Evolutionary conservation across 768 basidiomycete species (phyloP).

Genomic region (Kwoniella mangroviensis): DNA sequence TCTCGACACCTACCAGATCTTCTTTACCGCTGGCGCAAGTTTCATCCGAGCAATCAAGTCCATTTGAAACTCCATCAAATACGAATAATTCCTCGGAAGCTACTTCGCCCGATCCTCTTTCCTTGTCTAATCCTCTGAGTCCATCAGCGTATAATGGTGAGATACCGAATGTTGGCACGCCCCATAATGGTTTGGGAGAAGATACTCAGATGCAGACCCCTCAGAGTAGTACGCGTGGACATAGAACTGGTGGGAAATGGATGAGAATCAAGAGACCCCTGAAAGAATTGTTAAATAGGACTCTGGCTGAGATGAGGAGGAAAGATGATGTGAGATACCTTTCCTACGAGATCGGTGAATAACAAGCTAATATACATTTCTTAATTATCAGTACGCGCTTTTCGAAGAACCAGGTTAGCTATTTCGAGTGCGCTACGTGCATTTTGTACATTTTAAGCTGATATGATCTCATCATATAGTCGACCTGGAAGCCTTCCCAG

Average conservation of each 20-base stretch:
- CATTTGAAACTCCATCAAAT: conserved; percentile 5
- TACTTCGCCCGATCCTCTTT: conserved; percentile 26
- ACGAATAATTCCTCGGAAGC: conserved; percentile 6
- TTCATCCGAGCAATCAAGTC: background rate
- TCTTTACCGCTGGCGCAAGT: conserved; percentile 9
- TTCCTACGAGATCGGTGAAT: background rate
- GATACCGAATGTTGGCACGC: background rate
- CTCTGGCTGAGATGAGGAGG: conserved; percentile 49
- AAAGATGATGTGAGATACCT: conserved; percentile 44
- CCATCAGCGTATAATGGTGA: conserved; percentile 17
- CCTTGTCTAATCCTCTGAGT: conserved; percentile 9
- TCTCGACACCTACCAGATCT: conserved; percentile 26
- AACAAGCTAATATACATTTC: background rate
- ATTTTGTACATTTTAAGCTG: background rate
- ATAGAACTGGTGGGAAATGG: conserved; percentile 62
- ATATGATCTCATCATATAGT: conserved; percentile 20
- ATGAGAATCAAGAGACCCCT: conserved; percentile 58
- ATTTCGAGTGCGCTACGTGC: no score
- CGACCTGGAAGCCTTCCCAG: conserved; percentile 44
- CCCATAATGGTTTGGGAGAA: conserved; percentile 4
- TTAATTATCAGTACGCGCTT: conserved; percentile 44
- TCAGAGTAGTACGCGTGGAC: conserved; percentile 27
- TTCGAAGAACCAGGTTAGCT: conserved; percentile 46
- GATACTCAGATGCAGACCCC: conserved; percentile 9
- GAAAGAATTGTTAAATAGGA: conserved; percentile 48